These are phyloP conservation scores for Phanerodontia chrysosporium DNA, from an alignment of 768 basidiomycete genomes.

Conservation along the genomic window DNA sequence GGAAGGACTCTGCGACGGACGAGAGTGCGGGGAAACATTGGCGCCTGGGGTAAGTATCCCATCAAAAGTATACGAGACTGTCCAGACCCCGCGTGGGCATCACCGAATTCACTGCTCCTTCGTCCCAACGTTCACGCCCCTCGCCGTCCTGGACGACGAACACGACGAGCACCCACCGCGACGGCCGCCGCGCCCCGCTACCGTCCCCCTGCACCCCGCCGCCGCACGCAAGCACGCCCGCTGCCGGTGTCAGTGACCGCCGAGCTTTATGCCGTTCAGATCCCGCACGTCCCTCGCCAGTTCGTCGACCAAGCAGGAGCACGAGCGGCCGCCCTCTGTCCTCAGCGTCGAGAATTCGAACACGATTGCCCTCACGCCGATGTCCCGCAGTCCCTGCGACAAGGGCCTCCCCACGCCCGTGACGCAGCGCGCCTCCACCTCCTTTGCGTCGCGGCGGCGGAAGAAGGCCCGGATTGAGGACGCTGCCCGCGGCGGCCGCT, in stretches of 20 bases:
- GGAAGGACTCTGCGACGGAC: background rate
- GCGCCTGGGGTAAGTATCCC: background rate
- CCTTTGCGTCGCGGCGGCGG: background rate
- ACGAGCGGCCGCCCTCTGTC: background rate
- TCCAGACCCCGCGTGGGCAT: background rate
- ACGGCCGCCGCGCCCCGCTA: too few species aligned
- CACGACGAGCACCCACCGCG: background rate
- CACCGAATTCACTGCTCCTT: background rate
- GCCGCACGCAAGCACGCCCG: background rate
- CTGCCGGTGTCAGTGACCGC: background rate
- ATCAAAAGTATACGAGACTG: background rate
- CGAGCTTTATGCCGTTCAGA: constrained; percentile 1
- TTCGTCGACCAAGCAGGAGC: constrained; percentile 4
- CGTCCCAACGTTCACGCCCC: background rate
- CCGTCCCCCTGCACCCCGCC: background rate
- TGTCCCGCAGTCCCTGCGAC: background rate
- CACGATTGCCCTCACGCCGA: background rate
- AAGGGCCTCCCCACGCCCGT: constrained; percentile 1
- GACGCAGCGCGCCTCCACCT: background rate
- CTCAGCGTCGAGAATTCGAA: constrained; percentile 3
- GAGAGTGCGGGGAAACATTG: background rate
- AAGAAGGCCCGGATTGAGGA: constrained; percentile 4
- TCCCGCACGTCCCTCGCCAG: constrained; percentile 2
- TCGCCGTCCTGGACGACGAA: background rate
- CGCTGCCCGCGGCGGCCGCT: background rate